Percentiles rank a stretch among this genome's conserved stretches.
These are phyloP conservation scores for Monosporascus sp. DNA, from an alignment of 2,329 filamentous ascomycete genomes.

Conservation along the genomic window DNA sequence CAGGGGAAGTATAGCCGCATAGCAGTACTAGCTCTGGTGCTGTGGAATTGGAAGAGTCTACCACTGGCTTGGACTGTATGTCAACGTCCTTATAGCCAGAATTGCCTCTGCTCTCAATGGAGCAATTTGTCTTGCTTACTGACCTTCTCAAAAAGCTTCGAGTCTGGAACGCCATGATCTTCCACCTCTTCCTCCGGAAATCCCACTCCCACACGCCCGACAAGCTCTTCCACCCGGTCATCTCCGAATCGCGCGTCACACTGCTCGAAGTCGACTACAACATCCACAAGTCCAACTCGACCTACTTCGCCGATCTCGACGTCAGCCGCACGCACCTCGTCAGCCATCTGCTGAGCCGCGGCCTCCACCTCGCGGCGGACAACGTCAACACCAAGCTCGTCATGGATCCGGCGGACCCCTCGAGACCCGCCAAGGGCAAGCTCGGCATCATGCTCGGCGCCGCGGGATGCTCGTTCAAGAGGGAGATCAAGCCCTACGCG, in stretches of 20 bases:
- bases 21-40: slow-evolving; percentile 47
- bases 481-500: slow-evolving; percentile 66
- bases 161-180: slow-evolving; percentile 52
- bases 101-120: too few relatives aligned
- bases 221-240: slow-evolving; percentile 68
- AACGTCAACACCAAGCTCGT: slow-evolving; percentile 49
- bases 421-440: slow-evolving; percentile 43
- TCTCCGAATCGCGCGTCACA: slow-evolving; percentile 61
- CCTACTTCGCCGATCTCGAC: slow-evolving; percentile 85
- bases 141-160: slow-evolving; percentile 40
- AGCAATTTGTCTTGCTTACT: not conserved
- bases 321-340: slow-evolving; percentile 77
- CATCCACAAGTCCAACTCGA: slow-evolving; percentile 75
- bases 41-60: slow-evolving; percentile 68
- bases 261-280: slow-evolving; percentile 83
- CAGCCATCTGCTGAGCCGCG: slow-evolving; percentile 58
- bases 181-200: slow-evolving; percentile 47
- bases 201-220: slow-evolving; percentile 48
- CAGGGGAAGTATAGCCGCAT: slow-evolving; percentile 50
- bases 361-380: slow-evolving; percentile 45
- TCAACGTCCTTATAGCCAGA: slow-evolving; percentile 3
- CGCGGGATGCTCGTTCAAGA: slow-evolving; percentile 68
- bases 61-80: slow-evolving; percentile 73
- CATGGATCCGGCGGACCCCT: slow-evolving; percentile 38
- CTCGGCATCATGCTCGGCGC: slow-evolving; percentile 66